These are phyloP conservation scores for Sutorius australiensis DNA, from an alignment of 768 basidiomycete genomes.

Conservation along the genomic window DNA sequence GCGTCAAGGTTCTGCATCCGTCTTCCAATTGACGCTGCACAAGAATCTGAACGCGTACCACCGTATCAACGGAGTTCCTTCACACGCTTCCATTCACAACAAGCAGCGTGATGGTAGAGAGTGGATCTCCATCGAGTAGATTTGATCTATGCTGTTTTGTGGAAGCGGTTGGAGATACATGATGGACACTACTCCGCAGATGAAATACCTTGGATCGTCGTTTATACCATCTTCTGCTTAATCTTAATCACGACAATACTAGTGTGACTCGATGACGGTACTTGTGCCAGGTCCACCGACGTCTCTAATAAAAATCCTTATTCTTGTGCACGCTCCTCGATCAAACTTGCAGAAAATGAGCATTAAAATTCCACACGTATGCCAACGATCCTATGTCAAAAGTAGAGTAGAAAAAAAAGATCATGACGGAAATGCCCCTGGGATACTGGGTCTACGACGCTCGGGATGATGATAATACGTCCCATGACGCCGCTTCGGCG, in stretches of 20 bases:
- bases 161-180: not conserved
- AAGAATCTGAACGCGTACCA: constrained; percentile 98
- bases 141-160: not conserved
- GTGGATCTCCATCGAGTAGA: constrained; percentile 25
- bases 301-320: not conserved
- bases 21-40: constrained; percentile 97
- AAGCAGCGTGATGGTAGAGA: constrained; percentile 32
- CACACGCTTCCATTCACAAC: constrained; percentile 78
- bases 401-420: not conserved
- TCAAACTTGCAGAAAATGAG: not conserved
- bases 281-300: too few species aligned
- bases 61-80: constrained; percentile 79
- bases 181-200: constrained; percentile 8
- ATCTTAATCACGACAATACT: constrained; percentile 16
- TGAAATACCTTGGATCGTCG: constrained; percentile 5
- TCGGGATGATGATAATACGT: constrained; percentile 91
- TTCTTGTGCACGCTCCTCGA: not conserved
- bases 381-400: constrained; percentile 2
- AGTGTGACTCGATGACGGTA: too few species aligned
- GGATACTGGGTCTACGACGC: constrained; percentile 46
- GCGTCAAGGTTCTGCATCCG: constrained; percentile 84
- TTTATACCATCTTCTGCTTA: constrained; percentile 25
- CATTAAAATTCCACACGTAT: not conserved
- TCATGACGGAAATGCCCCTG: constrained; percentile 51
- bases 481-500: constrained; percentile 57